phyloP scores from a whole-genome alignment of 2,329 filamentous ascomycete genomes.

The Elsinoe perseae region DNA sequence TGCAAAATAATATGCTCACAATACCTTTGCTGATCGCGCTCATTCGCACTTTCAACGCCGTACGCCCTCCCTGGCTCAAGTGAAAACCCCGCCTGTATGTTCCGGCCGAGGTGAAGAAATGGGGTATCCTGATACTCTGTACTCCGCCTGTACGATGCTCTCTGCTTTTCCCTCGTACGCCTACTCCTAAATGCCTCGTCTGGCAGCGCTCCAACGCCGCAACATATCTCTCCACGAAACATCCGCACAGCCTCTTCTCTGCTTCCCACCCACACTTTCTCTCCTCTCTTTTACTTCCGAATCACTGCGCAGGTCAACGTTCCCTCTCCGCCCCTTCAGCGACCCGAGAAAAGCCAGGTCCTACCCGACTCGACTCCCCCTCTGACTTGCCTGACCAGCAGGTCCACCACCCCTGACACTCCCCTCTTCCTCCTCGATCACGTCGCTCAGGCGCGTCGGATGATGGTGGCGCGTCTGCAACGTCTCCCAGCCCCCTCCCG shows the following conservation, averaged over 20 bases:
- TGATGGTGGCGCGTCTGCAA: constrained; percentile 70
- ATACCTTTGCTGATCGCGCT: background rate
- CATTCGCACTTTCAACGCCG: background rate
- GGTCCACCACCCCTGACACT: constrained; percentile 43
- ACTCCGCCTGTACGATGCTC: too few relatives aligned
- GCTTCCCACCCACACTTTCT: background rate
- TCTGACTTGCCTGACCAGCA: constrained; percentile 49
- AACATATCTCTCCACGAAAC: background rate
- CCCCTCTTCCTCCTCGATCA: constrained; percentile 73
- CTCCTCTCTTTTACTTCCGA: background rate
- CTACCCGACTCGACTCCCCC: constrained; percentile 12
- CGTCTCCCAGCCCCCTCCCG: constrained; percentile 62
- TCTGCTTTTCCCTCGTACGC: too few relatives aligned
- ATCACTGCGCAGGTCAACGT: too few relatives aligned
- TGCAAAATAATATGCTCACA: too few relatives aligned
- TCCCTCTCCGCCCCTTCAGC: background rate
- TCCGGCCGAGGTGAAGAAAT: background rate
- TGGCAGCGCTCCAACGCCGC: background rate
- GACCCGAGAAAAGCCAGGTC: background rate
- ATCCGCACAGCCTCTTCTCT: background rate
- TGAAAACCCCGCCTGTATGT: background rate
- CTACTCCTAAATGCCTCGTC: background rate
- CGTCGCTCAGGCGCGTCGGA: constrained; percentile 80
- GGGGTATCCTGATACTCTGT: background rate
- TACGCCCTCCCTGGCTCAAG: background rate